Evolutionary conservation across 2,329 filamentous ascomycete genomes (phyloP).

Genomic region (Aspergillus eucalypticola): DNA sequence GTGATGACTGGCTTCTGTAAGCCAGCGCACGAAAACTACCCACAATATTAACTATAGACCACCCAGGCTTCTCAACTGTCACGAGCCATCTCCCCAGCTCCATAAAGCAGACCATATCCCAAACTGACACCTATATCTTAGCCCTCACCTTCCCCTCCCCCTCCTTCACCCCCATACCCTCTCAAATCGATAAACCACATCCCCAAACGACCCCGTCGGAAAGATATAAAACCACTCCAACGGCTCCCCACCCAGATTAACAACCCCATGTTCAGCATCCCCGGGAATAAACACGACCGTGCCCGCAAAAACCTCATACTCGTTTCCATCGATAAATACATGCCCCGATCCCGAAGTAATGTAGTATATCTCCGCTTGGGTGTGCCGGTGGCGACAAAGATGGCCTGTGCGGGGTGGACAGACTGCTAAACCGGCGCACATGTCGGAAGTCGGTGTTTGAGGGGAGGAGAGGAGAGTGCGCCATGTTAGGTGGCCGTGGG

Average conservation of each 20-base stretch:
- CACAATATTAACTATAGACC: no score
- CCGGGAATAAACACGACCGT: slow-evolving; percentile 46
- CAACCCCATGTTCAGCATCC: slow-evolving; percentile 46
- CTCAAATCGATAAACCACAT: slow-evolving; percentile 43
- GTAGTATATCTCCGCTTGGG: slow-evolving; percentile 48
- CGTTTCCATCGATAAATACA: slow-evolving; percentile 41
- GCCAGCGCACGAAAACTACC: no score
- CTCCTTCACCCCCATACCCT: no score
- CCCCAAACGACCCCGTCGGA: slow-evolving; percentile 38
- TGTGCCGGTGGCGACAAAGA: slow-evolving; percentile 42
- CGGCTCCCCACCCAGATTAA: slow-evolving; percentile 29
- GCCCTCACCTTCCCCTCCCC: no score
- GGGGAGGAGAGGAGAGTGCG: slow-evolving; percentile 43
- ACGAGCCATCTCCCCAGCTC: no score
- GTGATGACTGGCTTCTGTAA: no score
- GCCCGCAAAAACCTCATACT: slow-evolving; percentile 28
- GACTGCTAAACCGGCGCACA: slow-evolving; percentile 42
- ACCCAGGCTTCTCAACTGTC: no score
- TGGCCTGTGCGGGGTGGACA: slow-evolving; percentile 36
- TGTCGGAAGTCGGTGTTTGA: slow-evolving; percentile 34
- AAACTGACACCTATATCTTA: no score
- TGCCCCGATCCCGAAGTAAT: slow-evolving; percentile 38
- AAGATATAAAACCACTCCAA: slow-evolving; percentile 47
- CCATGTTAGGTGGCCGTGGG: slow-evolving; percentile 34
- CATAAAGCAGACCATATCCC: no score